Evolutionary conservation across 176 grass and related monocot genomes (phyloP).

Genomic region (Rhynchospora breviuscula): DNA sequence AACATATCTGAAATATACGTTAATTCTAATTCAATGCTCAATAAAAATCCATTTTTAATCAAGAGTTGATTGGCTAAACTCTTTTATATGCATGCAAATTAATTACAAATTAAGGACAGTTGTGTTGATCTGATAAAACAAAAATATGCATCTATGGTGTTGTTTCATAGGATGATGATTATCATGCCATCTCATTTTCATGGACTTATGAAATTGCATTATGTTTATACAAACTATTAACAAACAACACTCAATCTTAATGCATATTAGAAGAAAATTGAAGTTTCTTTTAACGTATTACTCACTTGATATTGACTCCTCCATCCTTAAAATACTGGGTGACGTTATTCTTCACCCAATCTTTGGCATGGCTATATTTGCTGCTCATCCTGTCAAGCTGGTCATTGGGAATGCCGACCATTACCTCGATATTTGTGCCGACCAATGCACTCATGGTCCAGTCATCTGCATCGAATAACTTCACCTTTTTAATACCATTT

Average conservation of each 20-base stretch:
- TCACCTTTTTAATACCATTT: conserved; percentile 56
- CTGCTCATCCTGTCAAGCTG: conserved; percentile 49
- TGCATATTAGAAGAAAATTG: not conserved
- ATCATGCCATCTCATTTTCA: not conserved
- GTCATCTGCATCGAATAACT: conserved; percentile 67
- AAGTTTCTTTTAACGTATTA: not conserved
- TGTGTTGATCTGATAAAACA: not conserved
- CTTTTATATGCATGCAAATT: not conserved
- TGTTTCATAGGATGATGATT: not conserved
- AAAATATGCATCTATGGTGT: not conserved
- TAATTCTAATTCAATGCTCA: not conserved
- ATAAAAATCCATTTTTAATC: not conserved
- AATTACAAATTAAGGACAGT: not conserved
- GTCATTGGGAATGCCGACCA: conserved; percentile 72
- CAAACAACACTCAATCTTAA: not conserved
- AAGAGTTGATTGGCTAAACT: not conserved
- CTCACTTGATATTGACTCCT: conserved; percentile 58
- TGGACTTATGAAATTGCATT: not conserved
- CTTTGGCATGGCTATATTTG: conserved; percentile 49
- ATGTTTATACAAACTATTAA: not conserved
- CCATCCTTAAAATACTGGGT: conserved; percentile 40
- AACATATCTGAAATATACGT: conserved; percentile 49
- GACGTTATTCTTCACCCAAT: conserved; percentile 74
- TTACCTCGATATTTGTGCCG: conserved; percentile 63
- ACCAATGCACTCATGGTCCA: conserved; percentile 56